phyloP scores from a whole-genome alignment of 805 yeast species.

The Yarrowia porcina region DNA sequence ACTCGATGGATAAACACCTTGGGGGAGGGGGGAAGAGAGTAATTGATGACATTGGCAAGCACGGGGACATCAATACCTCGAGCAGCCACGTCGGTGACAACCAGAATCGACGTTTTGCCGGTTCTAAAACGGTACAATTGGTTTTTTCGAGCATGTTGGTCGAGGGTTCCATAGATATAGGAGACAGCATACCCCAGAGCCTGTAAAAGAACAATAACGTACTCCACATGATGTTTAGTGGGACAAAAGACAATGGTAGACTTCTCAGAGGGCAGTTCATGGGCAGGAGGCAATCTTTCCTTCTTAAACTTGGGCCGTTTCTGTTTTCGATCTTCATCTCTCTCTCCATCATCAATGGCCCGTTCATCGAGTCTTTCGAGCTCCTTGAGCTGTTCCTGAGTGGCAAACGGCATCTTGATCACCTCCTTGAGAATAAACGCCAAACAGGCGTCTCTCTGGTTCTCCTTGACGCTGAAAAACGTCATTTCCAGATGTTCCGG shows the following conservation, averaged over 20 bases:
- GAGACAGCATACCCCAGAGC: constrained; percentile 84
- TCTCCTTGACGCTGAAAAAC: constrained; percentile 72
- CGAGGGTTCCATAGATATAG: constrained; percentile 89
- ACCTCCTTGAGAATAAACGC: constrained; percentile 74
- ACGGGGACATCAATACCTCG: constrained; percentile 99
- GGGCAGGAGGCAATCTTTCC: constrained; percentile 69
- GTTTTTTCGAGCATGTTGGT: constrained; percentile 89
- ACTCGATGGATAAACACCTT: constrained; percentile 95
- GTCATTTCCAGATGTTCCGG: constrained; percentile 90
- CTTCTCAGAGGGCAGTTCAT: constrained; percentile 74
- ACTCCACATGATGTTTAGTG: constrained; percentile 97
- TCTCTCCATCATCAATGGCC: constrained; percentile 37
- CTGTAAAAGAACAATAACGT: constrained; percentile 64
- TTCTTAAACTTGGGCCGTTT: constrained; percentile 45
- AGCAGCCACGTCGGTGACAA: constrained; percentile 91
- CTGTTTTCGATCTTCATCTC: constrained; percentile 36
- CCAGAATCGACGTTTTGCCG: constrained; percentile 81
- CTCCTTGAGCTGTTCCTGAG: constrained; percentile 60
- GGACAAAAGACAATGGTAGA: constrained; percentile 95
- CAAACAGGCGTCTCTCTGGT: constrained; percentile 87
- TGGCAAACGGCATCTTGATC: constrained; percentile 77
- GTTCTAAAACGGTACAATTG: constrained; percentile 81
- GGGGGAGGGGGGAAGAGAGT: constrained; percentile 84
- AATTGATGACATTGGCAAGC: constrained; percentile 90
- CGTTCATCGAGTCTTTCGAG: constrained; percentile 38